phyloP scores from a whole-genome alignment of 1,284 basidiomycete species.

The Cutaneotrichosporon sp. region DNA sequence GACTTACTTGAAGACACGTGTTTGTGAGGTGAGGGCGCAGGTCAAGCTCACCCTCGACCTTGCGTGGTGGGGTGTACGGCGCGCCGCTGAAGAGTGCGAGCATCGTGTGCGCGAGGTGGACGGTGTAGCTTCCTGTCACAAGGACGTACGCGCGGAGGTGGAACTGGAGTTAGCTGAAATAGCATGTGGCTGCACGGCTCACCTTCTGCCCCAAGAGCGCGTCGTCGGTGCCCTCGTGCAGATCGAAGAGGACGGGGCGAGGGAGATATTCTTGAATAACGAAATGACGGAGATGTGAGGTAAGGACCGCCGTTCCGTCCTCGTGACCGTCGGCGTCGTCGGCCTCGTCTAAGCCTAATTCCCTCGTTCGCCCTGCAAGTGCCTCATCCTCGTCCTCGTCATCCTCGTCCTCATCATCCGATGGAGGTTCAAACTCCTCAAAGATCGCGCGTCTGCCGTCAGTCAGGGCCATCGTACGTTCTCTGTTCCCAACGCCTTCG shows the following conservation, averaged over 20 bases:
- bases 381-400: slow-evolving; percentile 36
- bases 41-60: slow-evolving; percentile 49
- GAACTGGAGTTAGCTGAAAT: slow-evolving; percentile 54
- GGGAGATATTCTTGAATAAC: slow-evolving; percentile 90
- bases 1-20: slow-evolving; percentile 75
- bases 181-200: slow-evolving; percentile 22
- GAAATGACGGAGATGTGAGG: slow-evolving; percentile 89
- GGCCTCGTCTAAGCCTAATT: slow-evolving; percentile 51
- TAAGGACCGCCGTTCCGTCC: slow-evolving; percentile 63
- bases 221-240: slow-evolving; percentile 34
- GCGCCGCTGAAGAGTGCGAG: slow-evolving; percentile 78
- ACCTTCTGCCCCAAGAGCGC: slow-evolving; percentile 60
- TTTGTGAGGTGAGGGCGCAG: slow-evolving; percentile 87
- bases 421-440: slow-evolving; percentile 69
- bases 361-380: slow-evolving; percentile 16
- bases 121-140: slow-evolving; percentile 67
- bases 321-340: slow-evolving; percentile 44
- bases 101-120: slow-evolving; percentile 75
- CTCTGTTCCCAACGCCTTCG: too few species aligned
- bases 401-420: slow-evolving; percentile 50
- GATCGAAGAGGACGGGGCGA: slow-evolving; percentile 71
- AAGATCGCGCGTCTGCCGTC: slow-evolving; percentile 61
- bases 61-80: slow-evolving; percentile 56
- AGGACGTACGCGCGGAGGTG: slow-evolving; percentile 93
- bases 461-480: too few species aligned